These are phyloP conservation scores for Meira nashicola DNA, from an alignment of 1,284 basidiomycete genomes.

Conservation along the genomic window DNA sequence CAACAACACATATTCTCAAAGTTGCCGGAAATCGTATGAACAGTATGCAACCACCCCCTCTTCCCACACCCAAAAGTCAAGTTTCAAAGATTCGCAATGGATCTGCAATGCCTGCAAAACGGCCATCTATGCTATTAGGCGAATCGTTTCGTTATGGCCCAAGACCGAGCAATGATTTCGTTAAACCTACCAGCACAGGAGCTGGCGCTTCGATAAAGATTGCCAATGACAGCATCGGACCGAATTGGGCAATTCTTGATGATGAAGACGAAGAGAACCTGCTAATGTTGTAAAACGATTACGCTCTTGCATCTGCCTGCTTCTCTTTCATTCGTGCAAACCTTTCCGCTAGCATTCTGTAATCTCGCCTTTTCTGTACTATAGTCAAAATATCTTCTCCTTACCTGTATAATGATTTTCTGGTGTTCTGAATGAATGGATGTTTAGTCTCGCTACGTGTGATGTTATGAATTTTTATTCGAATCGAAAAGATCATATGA, in stretches of 20 bases:
- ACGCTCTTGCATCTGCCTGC: not conserved
- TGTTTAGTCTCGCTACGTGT: no score
- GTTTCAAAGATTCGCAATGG: not conserved
- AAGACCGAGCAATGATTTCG: not conserved
- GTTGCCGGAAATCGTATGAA: not conserved
- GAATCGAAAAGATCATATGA: not conserved
- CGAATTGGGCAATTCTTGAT: constrained; percentile 16
- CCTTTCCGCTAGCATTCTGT: not conserved
- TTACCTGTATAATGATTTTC: not conserved
- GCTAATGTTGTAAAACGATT: not conserved
- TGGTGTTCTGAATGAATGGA: no score
- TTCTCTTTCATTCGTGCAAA: no score
- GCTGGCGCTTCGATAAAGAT: not conserved
- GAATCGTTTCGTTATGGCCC: not conserved
- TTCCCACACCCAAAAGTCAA: no score
- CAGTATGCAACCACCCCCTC: not conserved
- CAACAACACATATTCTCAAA: not conserved
- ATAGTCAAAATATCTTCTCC: not conserved
- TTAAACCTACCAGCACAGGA: not conserved
- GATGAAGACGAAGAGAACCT: constrained; percentile 10
- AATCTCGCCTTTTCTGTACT: not conserved
- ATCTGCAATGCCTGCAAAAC: no score
- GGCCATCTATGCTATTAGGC: constrained; percentile 2
- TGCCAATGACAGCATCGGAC: constrained; percentile 7
- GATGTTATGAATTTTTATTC: no score